A percentile compares a stretch with the other conserved stretches of the same genome.
Evolutionary conservation across 1,284 basidiomycete genomes (phyloP).

Genomic region (Boletus chippewaensis): DNA sequence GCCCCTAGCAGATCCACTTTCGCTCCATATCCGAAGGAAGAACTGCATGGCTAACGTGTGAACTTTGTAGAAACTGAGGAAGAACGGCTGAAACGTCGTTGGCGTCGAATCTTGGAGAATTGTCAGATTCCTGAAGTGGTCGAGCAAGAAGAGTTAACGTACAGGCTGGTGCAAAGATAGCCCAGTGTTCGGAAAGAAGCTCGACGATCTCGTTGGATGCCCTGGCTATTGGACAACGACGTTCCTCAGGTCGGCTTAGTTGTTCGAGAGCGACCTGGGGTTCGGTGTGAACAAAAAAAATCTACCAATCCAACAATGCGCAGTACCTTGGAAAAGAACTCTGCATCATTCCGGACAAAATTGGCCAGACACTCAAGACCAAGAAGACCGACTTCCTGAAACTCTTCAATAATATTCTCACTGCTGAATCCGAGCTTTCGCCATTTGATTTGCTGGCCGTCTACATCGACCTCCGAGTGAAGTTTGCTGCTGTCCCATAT

Average conservation of each 20-base stretch:
- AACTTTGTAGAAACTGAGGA: constrained; percentile 80
- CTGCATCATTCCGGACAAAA: constrained; percentile 67
- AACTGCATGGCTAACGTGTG: constrained; percentile 82
- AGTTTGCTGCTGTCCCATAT: constrained; percentile 68
- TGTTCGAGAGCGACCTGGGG: constrained; percentile 77
- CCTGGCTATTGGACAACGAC: constrained; percentile 81
- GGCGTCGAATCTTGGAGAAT: constrained; percentile 62
- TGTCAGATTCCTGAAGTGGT: constrained; percentile 18
- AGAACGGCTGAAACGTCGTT: constrained; percentile 83
- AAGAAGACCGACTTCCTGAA: constrained; percentile 77
- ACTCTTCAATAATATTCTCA: constrained; percentile 78
- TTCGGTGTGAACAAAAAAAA: constrained; percentile 5
- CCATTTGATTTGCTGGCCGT: constrained; percentile 61
- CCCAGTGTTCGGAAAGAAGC: constrained; percentile 82
- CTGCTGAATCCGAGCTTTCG: constrained; percentile 71
- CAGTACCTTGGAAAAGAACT: constrained; percentile 75
- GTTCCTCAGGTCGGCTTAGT: constrained; percentile 66
- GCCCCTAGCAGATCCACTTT: constrained; percentile 74
- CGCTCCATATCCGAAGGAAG: constrained; percentile 93
- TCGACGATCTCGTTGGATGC: constrained; percentile 87
- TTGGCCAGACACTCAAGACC: constrained; percentile 82
- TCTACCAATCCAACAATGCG: not conserved
- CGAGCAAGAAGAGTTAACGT: constrained; percentile 25
- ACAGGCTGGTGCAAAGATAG: constrained; percentile 75
- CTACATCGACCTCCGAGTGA: constrained; percentile 43